Base-by-base conservation (phyloP, 1,139 yeast species). In the Suhomyces bokatorum region DNA sequence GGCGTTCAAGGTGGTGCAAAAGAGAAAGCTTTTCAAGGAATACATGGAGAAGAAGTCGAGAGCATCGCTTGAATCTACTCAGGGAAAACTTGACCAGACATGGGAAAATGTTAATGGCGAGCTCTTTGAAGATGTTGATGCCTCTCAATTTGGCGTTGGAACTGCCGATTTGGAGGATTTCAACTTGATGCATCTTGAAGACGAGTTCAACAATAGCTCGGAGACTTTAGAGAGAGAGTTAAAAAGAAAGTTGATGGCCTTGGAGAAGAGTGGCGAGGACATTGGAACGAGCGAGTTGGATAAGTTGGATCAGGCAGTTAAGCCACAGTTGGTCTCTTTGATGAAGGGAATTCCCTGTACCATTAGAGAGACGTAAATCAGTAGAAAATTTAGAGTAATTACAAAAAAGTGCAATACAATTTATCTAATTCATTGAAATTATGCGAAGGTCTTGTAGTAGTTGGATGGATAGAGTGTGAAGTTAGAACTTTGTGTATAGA, bases 81-180 rank as follows among this genome's bases (percentile, higher is more conserved):
- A 63, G 8, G 67, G 59, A 5, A 60, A 63, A 24, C 63, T 87
- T 2, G 70, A 73, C 48, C 59, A 73, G 35, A 69, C 69, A 51
- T 79, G 85, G 86, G 71, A 75, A 30, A 59, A 66, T 17, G 62
- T 78, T 20, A 75, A 76, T 47, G 62, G 71, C 1, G 62, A 74
- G 10, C 69, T 80, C 26, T 67, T 78, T 14, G 68, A 75, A 30
- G 72, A 70, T 15, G 67, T 74, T 14, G 62, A 69, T 6, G 60
- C 60, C 24, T 56, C 49, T 6, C 83, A 78, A 33, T 76, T 85
- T 52, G 95, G 95, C 0, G 55, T 86, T 5, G 73, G 76, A 44
- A 73, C 69, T 13, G 78, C 77, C 14, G 91, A 85, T 49, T 52
- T 84, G 34, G 73, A 76, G 31, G 90, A 84, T 48, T 66, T 82